Evolutionary conservation across 169 alveolate genomes (phyloP).

Genomic region (Haemoproteus tartakovskyi): DNA sequence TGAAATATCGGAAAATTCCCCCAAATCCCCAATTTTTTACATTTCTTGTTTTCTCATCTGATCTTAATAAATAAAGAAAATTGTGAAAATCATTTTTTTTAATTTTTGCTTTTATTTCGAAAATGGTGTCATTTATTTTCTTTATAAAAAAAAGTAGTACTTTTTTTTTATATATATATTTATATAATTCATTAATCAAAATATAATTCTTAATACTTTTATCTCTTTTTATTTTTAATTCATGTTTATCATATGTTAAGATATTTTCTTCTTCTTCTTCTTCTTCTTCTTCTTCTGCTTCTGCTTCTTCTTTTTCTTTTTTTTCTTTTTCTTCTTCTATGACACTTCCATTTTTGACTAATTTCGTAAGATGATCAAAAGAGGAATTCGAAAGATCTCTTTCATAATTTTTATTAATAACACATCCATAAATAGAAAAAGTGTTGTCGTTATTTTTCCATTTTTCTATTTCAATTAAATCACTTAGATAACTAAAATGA

Average conservation of each 20-base stretch:
- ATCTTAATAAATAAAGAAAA: slow-evolving; percentile 30
- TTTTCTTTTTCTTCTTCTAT: not conserved
- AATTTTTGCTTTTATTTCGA: slow-evolving; percentile 28
- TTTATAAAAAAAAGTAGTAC: slow-evolving; percentile 30
- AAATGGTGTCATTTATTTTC: slow-evolving; percentile 15
- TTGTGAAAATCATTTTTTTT: slow-evolving; percentile 35
- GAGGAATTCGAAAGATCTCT: slow-evolving; percentile 12
- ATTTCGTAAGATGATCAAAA: slow-evolving; percentile 5
- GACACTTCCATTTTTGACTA: slow-evolving; percentile 17
- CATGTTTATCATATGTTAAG: not conserved
- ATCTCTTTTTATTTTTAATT: slow-evolving; percentile 6
- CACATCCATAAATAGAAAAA: slow-evolving; percentile 13
- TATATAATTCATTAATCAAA: slow-evolving; percentile 46
- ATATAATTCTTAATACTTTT: too few relatives aligned
- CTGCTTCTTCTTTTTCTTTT: not conserved
- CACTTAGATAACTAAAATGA: slow-evolving; percentile 27
- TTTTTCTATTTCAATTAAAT: slow-evolving; percentile 41
- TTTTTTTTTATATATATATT: slow-evolving; percentile 23
- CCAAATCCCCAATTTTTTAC: not conserved
- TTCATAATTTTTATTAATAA: slow-evolving; percentile 9
- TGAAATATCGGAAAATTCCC: not conserved
- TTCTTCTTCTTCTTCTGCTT: not conserved
- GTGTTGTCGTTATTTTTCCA: slow-evolving; percentile 9
- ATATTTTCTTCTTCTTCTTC: not conserved
- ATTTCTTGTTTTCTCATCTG: not conserved